Evolutionary conservation across 129 eudicot species (phyloP).

Genomic region (Helichrysum umbraculigerum): DNA sequence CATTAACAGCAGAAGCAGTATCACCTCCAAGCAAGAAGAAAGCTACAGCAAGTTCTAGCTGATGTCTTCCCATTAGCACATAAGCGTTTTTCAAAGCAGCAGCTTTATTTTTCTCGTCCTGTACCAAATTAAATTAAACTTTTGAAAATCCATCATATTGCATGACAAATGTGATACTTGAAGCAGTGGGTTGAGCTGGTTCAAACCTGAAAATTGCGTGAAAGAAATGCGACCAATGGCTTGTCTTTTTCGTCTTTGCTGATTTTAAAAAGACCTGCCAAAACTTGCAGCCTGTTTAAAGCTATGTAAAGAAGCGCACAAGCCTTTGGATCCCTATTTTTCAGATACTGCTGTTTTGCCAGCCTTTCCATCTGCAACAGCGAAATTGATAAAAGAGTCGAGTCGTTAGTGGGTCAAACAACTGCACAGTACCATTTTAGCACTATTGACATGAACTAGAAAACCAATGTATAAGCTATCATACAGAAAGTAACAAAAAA

Average conservation of each 20-base stretch:
- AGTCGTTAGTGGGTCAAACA: background rate
- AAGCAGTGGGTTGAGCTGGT: slow-evolving; percentile 24
- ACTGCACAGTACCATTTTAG: background rate
- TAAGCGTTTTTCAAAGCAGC: slow-evolving; percentile 99
- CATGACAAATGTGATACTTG: slow-evolving; percentile 9
- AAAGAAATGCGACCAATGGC: slow-evolving; percentile 84
- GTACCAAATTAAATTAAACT: slow-evolving; percentile 20
- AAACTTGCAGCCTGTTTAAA: slow-evolving; percentile 88
- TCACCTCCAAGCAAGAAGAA: slow-evolving; percentile 99
- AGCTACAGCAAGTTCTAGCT: slow-evolving; percentile 91
- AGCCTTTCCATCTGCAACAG: slow-evolving; percentile 83
- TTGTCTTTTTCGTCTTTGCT: slow-evolving; percentile 96
- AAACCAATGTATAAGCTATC: background rate
- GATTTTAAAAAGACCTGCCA: slow-evolving; percentile 91
- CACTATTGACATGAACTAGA: background rate
- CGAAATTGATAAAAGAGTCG: slow-evolving; percentile 3
- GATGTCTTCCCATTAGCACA: slow-evolving; percentile 93
- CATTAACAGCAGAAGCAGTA: slow-evolving; percentile 74
- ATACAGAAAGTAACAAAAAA: background rate
- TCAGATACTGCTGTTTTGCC: slow-evolving; percentile 82
- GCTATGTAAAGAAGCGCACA: slow-evolving; percentile 91
- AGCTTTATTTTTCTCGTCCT: slow-evolving; percentile 96
- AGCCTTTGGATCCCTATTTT: slow-evolving; percentile 85
- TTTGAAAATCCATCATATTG: background rate
- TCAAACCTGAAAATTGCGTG: slow-evolving; percentile 90